Evolutionary conservation across 148 eudicot species (phyloP), one percentile per base, ranked within the genome.

Genomic region (Amaranthus hypochondriacus): DNA sequence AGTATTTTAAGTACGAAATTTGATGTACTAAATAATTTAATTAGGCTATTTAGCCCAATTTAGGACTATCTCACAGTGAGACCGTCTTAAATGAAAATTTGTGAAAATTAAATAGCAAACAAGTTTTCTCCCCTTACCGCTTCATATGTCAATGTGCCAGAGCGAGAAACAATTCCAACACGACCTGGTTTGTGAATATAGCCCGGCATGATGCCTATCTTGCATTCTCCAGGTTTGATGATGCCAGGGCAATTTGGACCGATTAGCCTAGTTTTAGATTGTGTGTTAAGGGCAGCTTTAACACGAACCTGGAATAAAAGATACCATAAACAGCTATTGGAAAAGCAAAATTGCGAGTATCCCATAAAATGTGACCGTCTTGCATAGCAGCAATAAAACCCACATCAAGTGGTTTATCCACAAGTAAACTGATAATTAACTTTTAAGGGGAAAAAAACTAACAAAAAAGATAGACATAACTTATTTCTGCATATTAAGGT

Each of bases 231-330:
- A 43, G 98, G 98, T 80, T 95, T 92, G 72, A 95, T 95, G 72
- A 95, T 90, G 70, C 98, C 98, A 68, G 98, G 98, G 80, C 98
- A 95, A 78, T 95, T 95, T 57, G 98, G 98, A 74, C 98, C 98
- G 80, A 95, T 95, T 56, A 95, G 81, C 68, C 97, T 80, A 52
- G 98, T 95, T 82, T 92, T 95, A 46, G 97, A 86, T 64, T 92
- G 96, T 52, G 73, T 71, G 70, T 86, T 87, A 52, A 95, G 85
- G 73, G 97, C 98, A 76, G 98, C 92, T 85, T 95, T 92, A 62
- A 95, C 97, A 59, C 85, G 83, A 71, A 95, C 94, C 98, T 94
- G 86, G 51, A 59, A 73, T 74, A 60, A 53, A 66, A 85, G 52
- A 61, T 6, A 76, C 21, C 6, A 50, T 71, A 62, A 1, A 60